phyloP scores from a whole-genome alignment of 768 basidiomycete genomes.

The Phanerochaete carnosa region DNA sequence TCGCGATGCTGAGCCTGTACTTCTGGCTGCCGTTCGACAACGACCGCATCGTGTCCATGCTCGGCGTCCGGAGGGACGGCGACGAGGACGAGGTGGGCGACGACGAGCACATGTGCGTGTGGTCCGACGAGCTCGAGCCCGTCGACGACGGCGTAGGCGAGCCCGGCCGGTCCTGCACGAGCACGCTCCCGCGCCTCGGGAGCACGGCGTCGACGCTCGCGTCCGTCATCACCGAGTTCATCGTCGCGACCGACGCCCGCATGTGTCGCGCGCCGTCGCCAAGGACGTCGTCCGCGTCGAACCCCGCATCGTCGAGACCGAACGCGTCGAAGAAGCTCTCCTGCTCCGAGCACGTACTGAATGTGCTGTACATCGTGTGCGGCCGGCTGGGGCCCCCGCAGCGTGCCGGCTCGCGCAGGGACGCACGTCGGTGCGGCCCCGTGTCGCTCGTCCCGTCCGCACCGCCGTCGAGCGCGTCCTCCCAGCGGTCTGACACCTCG shows the following conservation, averaged over 20 bases:
- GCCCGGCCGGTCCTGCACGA: background rate
- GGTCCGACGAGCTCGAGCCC: background rate
- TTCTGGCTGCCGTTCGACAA: slow-evolving; percentile 17
- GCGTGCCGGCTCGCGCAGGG: background rate
- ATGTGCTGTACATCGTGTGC: slow-evolving; percentile 1
- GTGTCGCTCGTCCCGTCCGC: background rate
- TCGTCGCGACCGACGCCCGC: slow-evolving; percentile 26
- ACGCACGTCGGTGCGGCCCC: background rate
- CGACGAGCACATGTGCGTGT: background rate
- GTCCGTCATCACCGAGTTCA: slow-evolving; percentile 27
- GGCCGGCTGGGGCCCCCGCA: background rate
- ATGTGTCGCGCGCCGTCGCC: background rate
- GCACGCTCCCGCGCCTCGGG: slow-evolving; percentile 1
- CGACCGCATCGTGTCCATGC: slow-evolving; percentile 9
- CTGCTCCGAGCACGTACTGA: background rate
- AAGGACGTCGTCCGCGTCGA: background rate
- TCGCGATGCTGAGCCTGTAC: slow-evolving; percentile 12
- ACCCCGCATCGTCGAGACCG: background rate
- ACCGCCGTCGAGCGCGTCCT: background rate
- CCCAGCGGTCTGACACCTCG: background rate
- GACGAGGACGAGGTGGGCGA: slow-evolving; percentile 4
- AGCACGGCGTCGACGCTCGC: slow-evolving; percentile 28
- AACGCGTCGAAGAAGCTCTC: background rate
- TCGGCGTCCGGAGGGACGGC: background rate
- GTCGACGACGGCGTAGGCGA: background rate